phyloP scores from a whole-genome alignment of 306 rosid species.

The Trifolium fragiferum region DNA sequence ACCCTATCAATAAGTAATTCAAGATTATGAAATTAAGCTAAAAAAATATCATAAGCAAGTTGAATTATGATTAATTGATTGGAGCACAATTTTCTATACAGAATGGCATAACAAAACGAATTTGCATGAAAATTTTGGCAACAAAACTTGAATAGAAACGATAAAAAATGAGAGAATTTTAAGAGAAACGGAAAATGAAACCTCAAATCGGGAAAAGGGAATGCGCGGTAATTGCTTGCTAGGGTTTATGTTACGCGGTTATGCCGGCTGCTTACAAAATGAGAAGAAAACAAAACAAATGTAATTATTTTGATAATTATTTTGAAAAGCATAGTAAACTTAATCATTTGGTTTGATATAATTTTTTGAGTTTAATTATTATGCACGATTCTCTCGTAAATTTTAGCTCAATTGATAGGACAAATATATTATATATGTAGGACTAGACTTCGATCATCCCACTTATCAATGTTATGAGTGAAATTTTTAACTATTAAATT shows the following conservation, averaged over 20 bases:
- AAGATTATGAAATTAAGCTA: conserved; percentile 2
- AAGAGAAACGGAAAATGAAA: not conserved
- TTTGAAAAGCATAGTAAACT: too few species aligned
- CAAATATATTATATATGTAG: too few species aligned
- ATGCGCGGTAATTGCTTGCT: not conserved
- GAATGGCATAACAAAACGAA: conserved; percentile 3
- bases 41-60: not conserved
- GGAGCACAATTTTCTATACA: not conserved
- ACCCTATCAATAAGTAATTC: conserved; percentile 13
- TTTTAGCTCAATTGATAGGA: too few species aligned
- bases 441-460: too few species aligned
- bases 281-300: too few species aligned
- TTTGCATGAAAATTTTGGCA: not conserved
- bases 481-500: too few species aligned
- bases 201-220: conserved; percentile 26
- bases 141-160: conserved; percentile 1
- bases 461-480: too few species aligned
- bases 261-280: too few species aligned
- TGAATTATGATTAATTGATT: conserved; percentile 24
- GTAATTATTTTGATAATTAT: too few species aligned
- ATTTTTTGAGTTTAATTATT: too few species aligned
- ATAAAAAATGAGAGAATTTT: not conserved
- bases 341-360: too few species aligned
- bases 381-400: too few species aligned
- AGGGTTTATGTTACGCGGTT: conserved; percentile 15